Base-by-base conservation (phyloP, 75 land plant species). In the Adiantum capillusveneris region DNA sequence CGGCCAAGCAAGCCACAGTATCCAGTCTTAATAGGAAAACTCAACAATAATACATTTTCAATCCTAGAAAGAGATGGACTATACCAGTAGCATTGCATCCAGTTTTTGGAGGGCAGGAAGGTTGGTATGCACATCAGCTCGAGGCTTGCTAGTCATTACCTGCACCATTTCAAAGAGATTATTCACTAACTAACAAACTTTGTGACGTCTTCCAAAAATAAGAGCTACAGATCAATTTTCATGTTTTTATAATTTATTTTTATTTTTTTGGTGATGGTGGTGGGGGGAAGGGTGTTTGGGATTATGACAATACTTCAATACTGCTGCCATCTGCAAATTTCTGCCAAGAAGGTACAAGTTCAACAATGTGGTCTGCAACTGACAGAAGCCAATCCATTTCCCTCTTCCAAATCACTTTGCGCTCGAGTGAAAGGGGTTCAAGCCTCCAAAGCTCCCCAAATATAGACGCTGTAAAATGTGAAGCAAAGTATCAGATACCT, bases 321-420 rank as follows among this genome's bases (percentile, higher is more conserved):
- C 76, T 79, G 28, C 81, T 72, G 18, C 90, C 90, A 65, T 80
- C 85, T 1, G 84, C 84, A 26, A 79, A 68, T 0, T 45, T 61
- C 62, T 85, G 88, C 52, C 59, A 37, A 17, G 86, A 75, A 28
- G 89, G 95, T 18, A 78, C 69, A 29, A 84, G 79, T 72, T 89
- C 95, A 0, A 89, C 89, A 56, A 89, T 89, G 24, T 75, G 74
- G 50, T 89, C 95, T 63, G 84, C 79, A 11, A 89, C 84, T 29
- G 76, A 82, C n/a, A 89, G 72, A 11, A 89, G 75, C 81, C 79
- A 89, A 44, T 85, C 89, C 84, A 85, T 89, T 52, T 89, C 95
- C 31, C 95, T 45, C 0, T 60, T 57, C 95, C 95, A 89, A 69
- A 78, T 80, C 26, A 59, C 29, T 34, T 77, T 78, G 65, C 77